These are phyloP conservation scores for Rosa multiflora DNA, from an alignment of 306 rosid genomes.

Conservation along the genomic window DNA sequence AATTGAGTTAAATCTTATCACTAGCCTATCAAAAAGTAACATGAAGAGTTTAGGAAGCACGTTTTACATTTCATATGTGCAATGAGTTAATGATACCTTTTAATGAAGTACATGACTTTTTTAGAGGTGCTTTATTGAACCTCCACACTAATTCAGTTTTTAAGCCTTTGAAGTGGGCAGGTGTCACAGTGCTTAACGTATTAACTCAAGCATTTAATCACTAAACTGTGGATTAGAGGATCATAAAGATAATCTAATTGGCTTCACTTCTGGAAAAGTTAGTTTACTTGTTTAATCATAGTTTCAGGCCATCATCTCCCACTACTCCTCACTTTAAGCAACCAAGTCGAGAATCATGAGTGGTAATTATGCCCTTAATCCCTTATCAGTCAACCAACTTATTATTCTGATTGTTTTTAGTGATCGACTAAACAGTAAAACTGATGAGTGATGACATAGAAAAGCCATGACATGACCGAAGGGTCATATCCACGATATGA, in stretches of 20 bases:
- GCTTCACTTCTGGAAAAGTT: neutral
- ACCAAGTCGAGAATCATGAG: neutral
- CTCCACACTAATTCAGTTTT: neutral
- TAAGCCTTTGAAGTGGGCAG: neutral
- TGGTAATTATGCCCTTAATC: neutral
- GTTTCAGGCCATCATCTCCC: neutral
- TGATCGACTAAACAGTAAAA: neutral
- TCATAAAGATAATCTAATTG: neutral
- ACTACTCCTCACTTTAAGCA: slow-evolving; percentile 1
- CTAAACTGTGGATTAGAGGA: neutral
- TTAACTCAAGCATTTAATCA: neutral
- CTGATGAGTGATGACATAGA: too few relatives aligned
- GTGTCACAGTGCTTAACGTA: neutral
- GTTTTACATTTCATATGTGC: neutral
- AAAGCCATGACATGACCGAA: too few relatives aligned
- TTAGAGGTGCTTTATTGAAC: neutral
- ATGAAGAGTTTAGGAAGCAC: neutral
- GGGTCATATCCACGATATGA: too few relatives aligned
- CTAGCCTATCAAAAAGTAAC: neutral
- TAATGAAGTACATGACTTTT: neutral
- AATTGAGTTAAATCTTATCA: too few relatives aligned
- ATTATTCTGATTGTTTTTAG: neutral
- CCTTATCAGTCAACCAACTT: neutral
- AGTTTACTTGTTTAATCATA: neutral
- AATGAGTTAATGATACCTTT: neutral